Evolutionary conservation across 768 basidiomycete genomes (phyloP).

Genomic region (Hericium rajendrae): DNA sequence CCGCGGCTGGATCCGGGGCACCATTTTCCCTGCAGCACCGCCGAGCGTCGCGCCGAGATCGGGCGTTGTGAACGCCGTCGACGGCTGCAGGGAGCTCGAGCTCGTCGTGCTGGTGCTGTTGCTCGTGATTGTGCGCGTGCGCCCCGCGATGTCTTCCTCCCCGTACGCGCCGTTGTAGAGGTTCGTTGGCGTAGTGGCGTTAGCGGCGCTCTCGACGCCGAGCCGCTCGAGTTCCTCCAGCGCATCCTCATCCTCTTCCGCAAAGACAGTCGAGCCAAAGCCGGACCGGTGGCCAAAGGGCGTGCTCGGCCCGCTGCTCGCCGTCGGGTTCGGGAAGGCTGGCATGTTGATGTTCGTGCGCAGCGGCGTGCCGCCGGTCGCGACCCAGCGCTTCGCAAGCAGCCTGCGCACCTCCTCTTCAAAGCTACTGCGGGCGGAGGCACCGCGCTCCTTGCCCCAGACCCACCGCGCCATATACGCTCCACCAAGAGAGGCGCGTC

Average conservation of each 20-base stretch:
- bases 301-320: conserved; percentile 60
- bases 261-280: conserved; percentile 42
- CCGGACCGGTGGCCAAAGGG: conserved; percentile 49
- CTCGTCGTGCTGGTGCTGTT: conserved; percentile 27
- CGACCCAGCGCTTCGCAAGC: conserved; percentile 65
- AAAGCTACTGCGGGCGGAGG: conserved; percentile 42
- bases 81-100: conserved; percentile 21
- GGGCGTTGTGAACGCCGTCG: conserved; percentile 52
- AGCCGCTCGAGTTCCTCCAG: conserved; percentile 45
- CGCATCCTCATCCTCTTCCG: conserved; percentile 75
- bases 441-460: conserved; percentile 58
- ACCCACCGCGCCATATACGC: conserved; percentile 83
- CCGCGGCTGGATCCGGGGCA: conserved; percentile 18
- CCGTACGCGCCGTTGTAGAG: conserved; percentile 22
- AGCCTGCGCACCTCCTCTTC: conserved; percentile 74
- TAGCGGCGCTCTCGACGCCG: conserved; percentile 11
- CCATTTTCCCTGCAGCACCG: conserved; percentile 19
- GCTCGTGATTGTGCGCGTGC: conserved; percentile 48
- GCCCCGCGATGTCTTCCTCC: conserved; percentile 31
- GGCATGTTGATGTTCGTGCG: conserved; percentile 50
- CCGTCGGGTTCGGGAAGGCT: conserved; percentile 32
- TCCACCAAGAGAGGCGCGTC: conserved; percentile 60
- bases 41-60: conserved; percentile 32
- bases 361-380: conserved; percentile 46
- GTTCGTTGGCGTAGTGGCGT: background rate